Base-by-base conservation (phyloP, 768 basidiomycete genomes). In the Austroboletus festivus region DNA sequence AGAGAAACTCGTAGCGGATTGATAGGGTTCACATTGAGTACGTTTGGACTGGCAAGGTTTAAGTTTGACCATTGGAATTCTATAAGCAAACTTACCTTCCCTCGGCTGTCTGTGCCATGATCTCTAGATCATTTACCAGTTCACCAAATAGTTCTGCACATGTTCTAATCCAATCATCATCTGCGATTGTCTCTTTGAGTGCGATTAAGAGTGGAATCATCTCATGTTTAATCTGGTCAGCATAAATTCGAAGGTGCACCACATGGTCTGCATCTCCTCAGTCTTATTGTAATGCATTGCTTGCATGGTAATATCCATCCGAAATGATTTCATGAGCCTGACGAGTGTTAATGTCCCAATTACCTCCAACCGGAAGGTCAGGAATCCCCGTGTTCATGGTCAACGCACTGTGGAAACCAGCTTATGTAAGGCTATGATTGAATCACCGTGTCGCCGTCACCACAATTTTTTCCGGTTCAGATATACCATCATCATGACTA, bases 211-310 rank as follows among this genome's bases (percentile, higher is more conserved):
- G 53, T 21, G 7, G 55, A 24, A 47, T 40, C 24, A 34, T 43
- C 24, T 43, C 51, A 6, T n/a, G 48, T 37, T 2, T 41, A 12
- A 45, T 55, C 10, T 37, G 54, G 22, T 63, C 56, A 23, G 47
- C 26, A 11, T 63, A 58, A 19, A 63, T 50, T 5, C 22, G 30
- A 7, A 64, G 30, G 8, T 33, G 44, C 21, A 48, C 39, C 4
- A 46, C n/a, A n/a, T n/a, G 54, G n/a, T 59, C 54, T 23, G 4
- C 38, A 10, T 54, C 53, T 12, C 59, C 56, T 18, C n/a, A n/a
- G n/a, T 28, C 28, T 50, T 50, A 47, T 9, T 10, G 34, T 31
- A 64, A 44, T 10, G 53, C 5, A 0, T 1, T 7, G 3, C 33
- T 1, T 9, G 51, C 56, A 24, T 53, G 42, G 3, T 42, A 13